These are phyloP conservation scores for Entrophospora sp. DNA, from an alignment of 192 early-diverging fungal species.

Conservation along the genomic window DNA sequence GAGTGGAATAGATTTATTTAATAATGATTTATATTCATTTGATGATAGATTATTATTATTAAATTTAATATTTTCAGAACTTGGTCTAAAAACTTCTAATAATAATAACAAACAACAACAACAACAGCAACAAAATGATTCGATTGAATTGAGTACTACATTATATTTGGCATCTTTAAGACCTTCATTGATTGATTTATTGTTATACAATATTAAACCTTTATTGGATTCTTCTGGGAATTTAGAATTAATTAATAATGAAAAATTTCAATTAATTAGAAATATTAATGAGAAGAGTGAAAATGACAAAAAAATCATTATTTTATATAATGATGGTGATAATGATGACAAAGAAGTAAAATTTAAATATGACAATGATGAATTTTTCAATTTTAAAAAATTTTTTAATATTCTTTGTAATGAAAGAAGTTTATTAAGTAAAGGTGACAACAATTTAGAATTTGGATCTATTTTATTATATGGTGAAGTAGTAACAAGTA, in stretches of 20 bases:
- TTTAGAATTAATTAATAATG: constrained; percentile 24
- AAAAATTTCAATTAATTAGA: constrained; percentile 20
- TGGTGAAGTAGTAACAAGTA: constrained; percentile 68
- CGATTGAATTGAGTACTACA: neutral
- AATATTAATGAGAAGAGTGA: neutral
- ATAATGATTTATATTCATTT: too few species aligned
- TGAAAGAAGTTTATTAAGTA: constrained; percentile 25
- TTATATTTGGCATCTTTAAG: constrained; percentile 1
- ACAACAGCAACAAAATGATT: neutral
- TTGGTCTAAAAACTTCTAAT: neutral
- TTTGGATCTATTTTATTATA: constrained; percentile 76
- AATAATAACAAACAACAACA: too few species aligned
- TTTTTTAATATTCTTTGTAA: constrained; percentile 44
- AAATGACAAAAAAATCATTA: neutral
- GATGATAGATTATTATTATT: too few species aligned
- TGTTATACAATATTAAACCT: neutral
- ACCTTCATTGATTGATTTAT: neutral
- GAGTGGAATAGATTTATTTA: too few species aligned
- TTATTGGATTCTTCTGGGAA: neutral
- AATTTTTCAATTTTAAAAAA: constrained; percentile 44
- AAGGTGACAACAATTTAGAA: constrained; percentile 24
- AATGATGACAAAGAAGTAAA: constrained; percentile 27
- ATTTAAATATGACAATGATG: constrained; percentile 37
- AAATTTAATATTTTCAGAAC: too few species aligned
- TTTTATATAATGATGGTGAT: too few species aligned